Percentiles rank a stretch among this genome's conserved stretches.
These are phyloP conservation scores for Colletotrichum tabaci DNA, from an alignment of 2,329 filamentous ascomycete genomes.

Conservation along the genomic window DNA sequence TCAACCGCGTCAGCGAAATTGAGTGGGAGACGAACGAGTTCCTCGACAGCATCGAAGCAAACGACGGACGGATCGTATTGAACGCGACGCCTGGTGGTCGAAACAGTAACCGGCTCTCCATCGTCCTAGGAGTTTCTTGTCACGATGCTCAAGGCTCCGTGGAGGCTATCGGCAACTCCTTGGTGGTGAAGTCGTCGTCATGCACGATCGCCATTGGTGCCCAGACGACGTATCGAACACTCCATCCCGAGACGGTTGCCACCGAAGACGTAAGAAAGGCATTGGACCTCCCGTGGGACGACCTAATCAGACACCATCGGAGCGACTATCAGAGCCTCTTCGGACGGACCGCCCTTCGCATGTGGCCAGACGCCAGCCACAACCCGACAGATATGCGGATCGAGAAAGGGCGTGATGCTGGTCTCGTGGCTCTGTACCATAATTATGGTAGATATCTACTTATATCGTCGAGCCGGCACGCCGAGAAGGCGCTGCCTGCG, in stretches of 20 bases:
- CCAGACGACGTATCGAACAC: slow-evolving; percentile 56
- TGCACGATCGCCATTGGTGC: slow-evolving; percentile 56
- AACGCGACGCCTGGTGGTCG: slow-evolving; percentile 55
- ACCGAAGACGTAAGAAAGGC: slow-evolving; percentile 46
- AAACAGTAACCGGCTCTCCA: slow-evolving; percentile 51
- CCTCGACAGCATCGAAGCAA: slow-evolving; percentile 53
- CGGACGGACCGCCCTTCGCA: slow-evolving; percentile 43
- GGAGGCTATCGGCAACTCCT: slow-evolving; percentile 51
- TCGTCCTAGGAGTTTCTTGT: slow-evolving; percentile 49
- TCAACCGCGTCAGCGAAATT: slow-evolving; percentile 51
- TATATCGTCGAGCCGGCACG: slow-evolving; percentile 42
- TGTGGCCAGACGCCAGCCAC: slow-evolving; percentile 46
- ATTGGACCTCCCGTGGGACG: slow-evolving; percentile 43
- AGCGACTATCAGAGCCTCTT: slow-evolving; percentile 46
- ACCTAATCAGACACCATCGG: slow-evolving; percentile 43
- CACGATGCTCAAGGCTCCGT: slow-evolving; percentile 49
- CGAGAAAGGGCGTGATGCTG: slow-evolving; percentile 43
- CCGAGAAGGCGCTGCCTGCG: slow-evolving; percentile 51
- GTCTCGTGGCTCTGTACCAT: slow-evolving; percentile 44
- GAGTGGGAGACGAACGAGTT: slow-evolving; percentile 62
- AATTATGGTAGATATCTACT: slow-evolving; percentile 44
- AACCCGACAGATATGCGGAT: slow-evolving; percentile 44
- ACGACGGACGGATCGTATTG: slow-evolving; percentile 51
- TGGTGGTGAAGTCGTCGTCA: slow-evolving; percentile 54
- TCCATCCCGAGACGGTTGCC: slow-evolving; percentile 48